Evolutionary conservation across 441 rosid genomes (phyloP).

Genomic region (Bruguiera hainesii): DNA sequence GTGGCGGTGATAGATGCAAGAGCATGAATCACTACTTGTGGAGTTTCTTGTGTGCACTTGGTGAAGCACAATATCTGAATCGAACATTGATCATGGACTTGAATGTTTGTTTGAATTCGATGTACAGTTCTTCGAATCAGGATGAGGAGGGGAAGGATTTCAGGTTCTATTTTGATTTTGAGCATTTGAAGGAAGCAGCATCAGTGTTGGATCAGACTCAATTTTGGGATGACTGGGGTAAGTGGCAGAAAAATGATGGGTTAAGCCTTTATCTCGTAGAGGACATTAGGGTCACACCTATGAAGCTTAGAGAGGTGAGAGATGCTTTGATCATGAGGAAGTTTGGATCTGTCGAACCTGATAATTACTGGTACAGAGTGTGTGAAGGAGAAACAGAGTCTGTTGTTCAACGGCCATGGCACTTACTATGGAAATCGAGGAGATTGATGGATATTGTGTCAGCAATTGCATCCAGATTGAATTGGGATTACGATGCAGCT

Average conservation of each 20-base stretch:
- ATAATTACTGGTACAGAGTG: conserved; percentile 92
- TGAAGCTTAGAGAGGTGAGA: conserved; percentile 62
- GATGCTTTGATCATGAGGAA: conserved; percentile 81
- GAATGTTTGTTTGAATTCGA: conserved; percentile 66
- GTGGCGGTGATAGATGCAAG: conserved; percentile 93
- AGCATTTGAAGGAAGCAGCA: conserved; percentile 83
- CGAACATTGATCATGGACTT: conserved; percentile 87
- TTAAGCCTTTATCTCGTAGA: conserved; percentile 65
- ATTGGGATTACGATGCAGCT: conserved; percentile 89
- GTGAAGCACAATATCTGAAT: conserved; percentile 91
- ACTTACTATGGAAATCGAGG: conserved; percentile 83
- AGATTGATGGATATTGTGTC: conserved; percentile 88
- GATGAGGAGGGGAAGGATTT: conserved; percentile 95
- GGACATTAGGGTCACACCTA: conserved; percentile 62
- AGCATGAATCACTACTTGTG: conserved; percentile 87
- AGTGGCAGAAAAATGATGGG: conserved; percentile 57
- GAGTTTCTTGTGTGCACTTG: conserved; percentile 93
- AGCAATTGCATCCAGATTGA: conserved; percentile 61
- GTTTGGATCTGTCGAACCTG: conserved; percentile 87
- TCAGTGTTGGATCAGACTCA: conserved; percentile 82
- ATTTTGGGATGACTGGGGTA: conserved; percentile 82
- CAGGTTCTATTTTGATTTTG: conserved; percentile 87
- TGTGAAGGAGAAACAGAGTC: conserved; percentile 95
- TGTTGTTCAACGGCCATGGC: conserved; percentile 77
- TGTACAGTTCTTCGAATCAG: conserved; percentile 62